These are phyloP conservation scores for Trypanosoma platydactyli DNA, from an alignment of 208 protist genomes.

Conservation along the genomic window DNA sequence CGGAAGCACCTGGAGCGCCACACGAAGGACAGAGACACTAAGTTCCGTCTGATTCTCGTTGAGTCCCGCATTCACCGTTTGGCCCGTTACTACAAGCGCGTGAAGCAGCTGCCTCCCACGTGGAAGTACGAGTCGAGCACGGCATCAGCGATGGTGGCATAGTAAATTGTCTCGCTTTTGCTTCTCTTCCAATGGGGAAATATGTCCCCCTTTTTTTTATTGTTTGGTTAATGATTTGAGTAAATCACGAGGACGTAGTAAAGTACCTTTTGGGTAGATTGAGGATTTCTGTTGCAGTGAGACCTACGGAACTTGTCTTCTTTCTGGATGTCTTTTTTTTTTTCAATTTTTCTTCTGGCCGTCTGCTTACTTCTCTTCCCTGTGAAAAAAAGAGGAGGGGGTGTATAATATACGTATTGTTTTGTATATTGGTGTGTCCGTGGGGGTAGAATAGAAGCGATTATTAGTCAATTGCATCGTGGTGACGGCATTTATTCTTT, in stretches of 20 bases:
- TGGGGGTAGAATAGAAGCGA: too few species aligned
- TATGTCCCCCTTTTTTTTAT: neutral
- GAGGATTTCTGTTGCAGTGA: too few species aligned
- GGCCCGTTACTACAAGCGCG: slow-evolving; percentile 99
- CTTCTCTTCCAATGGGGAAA: neutral
- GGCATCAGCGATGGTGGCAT: slow-evolving; percentile 61
- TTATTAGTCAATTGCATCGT: too few species aligned
- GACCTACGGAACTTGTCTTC: neutral
- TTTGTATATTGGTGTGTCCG: too few species aligned
- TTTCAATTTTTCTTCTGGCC: slow-evolving; percentile 21
- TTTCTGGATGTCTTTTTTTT: slow-evolving; percentile 5
- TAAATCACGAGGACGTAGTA: too few species aligned
- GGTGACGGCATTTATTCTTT: too few species aligned
- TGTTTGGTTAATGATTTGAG: neutral
- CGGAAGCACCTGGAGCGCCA: slow-evolving; percentile 99
- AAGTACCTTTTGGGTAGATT: too few species aligned
- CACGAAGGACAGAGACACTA: slow-evolving; percentile 98
- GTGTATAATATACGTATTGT: neutral
- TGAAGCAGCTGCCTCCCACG: slow-evolving; percentile 81
- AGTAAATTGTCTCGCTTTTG: slow-evolving; percentile 19
- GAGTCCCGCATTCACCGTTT: slow-evolving; percentile 99
- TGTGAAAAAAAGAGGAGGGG: neutral
- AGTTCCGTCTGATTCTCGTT: slow-evolving; percentile 99
- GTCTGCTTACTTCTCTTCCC: neutral
- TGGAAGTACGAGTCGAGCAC: slow-evolving; percentile 54